A percentile compares a stretch with the other conserved stretches of the same genome.
phyloP scores from a whole-genome alignment of 345 rosid genomes.

The Boechera stricta region DNA sequence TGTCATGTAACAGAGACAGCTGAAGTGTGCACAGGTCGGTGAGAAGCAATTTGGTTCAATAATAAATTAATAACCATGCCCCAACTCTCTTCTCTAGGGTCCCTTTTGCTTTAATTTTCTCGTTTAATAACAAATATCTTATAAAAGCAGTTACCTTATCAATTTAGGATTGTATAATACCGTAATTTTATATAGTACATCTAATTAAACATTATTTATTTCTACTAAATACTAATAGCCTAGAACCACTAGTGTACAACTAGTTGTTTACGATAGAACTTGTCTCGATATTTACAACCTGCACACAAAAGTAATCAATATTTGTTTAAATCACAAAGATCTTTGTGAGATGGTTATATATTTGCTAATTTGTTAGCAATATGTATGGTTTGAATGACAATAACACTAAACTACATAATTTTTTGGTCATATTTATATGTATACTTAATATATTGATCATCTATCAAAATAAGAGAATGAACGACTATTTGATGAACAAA shows the following conservation, averaged over 20 bases:
- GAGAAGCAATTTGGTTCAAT: constrained; percentile 32
- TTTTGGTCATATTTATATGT: background rate
- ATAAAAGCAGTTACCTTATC: background rate
- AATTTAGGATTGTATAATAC: background rate
- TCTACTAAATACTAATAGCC: background rate
- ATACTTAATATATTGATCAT: no score
- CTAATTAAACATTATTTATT: background rate
- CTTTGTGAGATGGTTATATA: background rate
- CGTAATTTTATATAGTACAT: background rate
- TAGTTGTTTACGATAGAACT: background rate
- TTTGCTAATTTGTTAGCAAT: background rate
- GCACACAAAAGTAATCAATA: background rate
- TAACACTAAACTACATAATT: background rate
- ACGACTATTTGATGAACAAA: no score
- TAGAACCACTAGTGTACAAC: background rate
- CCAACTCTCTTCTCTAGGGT: constrained; percentile 38
- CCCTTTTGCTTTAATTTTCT: constrained; percentile 27
- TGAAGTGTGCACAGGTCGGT: constrained; percentile 45
- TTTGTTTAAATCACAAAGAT: background rate
- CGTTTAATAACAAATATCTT: background rate
- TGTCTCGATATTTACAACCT: background rate
- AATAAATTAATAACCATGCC: constrained; percentile 1
- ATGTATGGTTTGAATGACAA: background rate
- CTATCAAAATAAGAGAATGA: no score
- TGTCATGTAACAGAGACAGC: constrained; percentile 39